A percentile compares a stretch with the other conserved stretches of the same genome.
Evolutionary conservation across 768 basidiomycete genomes (phyloP).

Genomic region (Strobilomyces confusus): DNA sequence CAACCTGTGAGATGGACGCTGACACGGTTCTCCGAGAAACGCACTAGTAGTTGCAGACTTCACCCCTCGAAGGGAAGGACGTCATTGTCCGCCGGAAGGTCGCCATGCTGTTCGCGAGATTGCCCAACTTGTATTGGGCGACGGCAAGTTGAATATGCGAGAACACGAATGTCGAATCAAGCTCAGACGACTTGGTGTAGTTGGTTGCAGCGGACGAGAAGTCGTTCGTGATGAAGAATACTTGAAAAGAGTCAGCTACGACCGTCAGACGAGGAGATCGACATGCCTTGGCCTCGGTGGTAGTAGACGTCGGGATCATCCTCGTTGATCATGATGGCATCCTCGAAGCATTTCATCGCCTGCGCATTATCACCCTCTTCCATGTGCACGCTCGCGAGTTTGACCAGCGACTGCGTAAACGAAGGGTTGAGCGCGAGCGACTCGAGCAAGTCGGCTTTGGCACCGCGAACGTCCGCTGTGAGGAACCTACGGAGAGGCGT

Average conservation of each 20-base stretch:
- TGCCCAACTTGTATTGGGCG: conserved; percentile 89
- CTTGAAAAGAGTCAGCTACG: conserved; percentile 35
- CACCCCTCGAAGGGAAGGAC: conserved; percentile 80
- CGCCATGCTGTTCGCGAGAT: conserved; percentile 78
- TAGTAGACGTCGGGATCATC: conserved; percentile 96
- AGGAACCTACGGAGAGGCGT: conserved; percentile 63
- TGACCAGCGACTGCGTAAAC: conserved; percentile 88
- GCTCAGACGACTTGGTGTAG: conserved; percentile 83
- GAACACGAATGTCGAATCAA: conserved; percentile 91
- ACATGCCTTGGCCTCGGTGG: conserved; percentile 89
- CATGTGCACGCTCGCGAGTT: conserved; percentile 97
- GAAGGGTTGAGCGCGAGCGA: conserved; percentile 63
- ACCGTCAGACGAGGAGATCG: not conserved
- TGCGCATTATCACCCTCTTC: conserved; percentile 79
- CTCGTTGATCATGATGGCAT: conserved; percentile 77
- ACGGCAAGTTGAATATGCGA: conserved; percentile 97
- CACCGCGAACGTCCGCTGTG: conserved; percentile 74
- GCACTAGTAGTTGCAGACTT: conserved; percentile 94
- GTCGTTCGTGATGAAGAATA: conserved; percentile 93
- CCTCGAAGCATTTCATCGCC: conserved; percentile 89
- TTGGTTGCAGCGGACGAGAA: conserved; percentile 83
- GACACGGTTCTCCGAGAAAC: conserved; percentile 23
- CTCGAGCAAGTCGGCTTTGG: conserved; percentile 78
- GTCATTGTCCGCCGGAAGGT: conserved; percentile 84
- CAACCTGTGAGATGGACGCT: not conserved